Evolutionary conservation across 441 rosid species (phyloP).

Genomic region (Jatropha podagrica): DNA sequence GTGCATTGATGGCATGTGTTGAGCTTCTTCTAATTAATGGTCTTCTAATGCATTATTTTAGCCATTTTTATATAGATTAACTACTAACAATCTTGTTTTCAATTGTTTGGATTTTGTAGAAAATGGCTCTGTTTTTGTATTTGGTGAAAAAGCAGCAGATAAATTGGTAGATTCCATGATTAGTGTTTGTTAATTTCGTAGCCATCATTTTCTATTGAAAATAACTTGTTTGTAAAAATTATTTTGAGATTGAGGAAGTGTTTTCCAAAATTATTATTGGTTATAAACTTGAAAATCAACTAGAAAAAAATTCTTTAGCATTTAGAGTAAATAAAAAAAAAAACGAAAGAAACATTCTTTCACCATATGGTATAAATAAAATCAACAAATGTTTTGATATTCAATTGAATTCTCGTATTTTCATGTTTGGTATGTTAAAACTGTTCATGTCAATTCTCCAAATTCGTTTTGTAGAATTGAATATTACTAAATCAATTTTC

Average conservation of each 20-base stretch:
- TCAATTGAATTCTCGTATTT: too few species aligned
- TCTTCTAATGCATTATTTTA: not conserved
- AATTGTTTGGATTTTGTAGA: slow-evolving; percentile 49
- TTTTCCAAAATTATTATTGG: not conserved
- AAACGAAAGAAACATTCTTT: too few species aligned
- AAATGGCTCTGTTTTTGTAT: slow-evolving; percentile 73
- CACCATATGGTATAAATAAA: too few species aligned
- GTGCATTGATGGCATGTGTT: slow-evolving; percentile 69
- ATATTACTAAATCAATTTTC: too few species aligned
- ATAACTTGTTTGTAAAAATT: too few species aligned
- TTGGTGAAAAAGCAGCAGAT: slow-evolving; percentile 64
- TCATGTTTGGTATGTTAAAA: too few species aligned
- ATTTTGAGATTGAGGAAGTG: too few species aligned
- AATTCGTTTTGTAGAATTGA: too few species aligned
- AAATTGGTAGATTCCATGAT: slow-evolving; percentile 46
- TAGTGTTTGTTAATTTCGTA: not conserved
- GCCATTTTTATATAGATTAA: not conserved
- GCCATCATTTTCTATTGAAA: not conserved
- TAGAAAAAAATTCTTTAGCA: not conserved
- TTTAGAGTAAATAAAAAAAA: too few species aligned
- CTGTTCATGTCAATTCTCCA: too few species aligned
- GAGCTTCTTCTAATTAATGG: slow-evolving; percentile 17
- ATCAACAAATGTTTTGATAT: too few species aligned
- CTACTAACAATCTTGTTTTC: slow-evolving; percentile 21
- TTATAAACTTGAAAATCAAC: not conserved